phyloP scores from a whole-genome alignment of 352 stramenopile species.

The Pythium insidiosum region DNA sequence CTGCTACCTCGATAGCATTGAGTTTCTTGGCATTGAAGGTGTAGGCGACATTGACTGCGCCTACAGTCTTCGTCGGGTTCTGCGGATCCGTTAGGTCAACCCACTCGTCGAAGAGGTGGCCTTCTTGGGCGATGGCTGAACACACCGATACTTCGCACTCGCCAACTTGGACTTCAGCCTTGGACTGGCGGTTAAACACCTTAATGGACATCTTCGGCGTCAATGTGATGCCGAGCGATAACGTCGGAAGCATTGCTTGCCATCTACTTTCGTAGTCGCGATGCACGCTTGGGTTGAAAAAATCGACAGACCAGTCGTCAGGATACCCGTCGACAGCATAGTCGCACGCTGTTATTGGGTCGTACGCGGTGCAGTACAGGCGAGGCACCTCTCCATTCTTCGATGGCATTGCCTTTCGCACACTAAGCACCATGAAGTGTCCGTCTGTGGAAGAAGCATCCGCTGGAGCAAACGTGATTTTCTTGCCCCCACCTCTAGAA shows the following conservation, averaged over 20 bases:
- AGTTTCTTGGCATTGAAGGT: constrained; percentile 45
- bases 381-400: constrained; percentile 11
- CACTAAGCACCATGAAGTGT: constrained; percentile 70
- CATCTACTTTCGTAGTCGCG: constrained; percentile 48
- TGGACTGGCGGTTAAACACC: constrained; percentile 65
- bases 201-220: constrained; percentile 61
- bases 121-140: constrained; percentile 63
- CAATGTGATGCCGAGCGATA: constrained; percentile 48
- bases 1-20: no score
- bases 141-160: constrained; percentile 68
- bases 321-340: constrained; percentile 68
- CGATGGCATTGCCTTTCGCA: constrained; percentile 39
- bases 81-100: constrained; percentile 34
- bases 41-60: constrained; percentile 40
- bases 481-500: constrained; percentile 18
- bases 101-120: constrained; percentile 62
- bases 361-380: constrained; percentile 81
- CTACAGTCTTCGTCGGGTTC: constrained; percentile 11
- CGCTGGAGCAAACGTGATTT: constrained; percentile 40
- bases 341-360: constrained; percentile 70
- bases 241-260: constrained; percentile 31
- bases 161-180: constrained; percentile 59
- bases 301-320: constrained; percentile 46
- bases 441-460: constrained; percentile 8
- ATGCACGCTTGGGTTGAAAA: constrained; percentile 42